Evolutionary conservation across 768 basidiomycete genomes (phyloP).

Genomic region (Boletus insuetus): DNA sequence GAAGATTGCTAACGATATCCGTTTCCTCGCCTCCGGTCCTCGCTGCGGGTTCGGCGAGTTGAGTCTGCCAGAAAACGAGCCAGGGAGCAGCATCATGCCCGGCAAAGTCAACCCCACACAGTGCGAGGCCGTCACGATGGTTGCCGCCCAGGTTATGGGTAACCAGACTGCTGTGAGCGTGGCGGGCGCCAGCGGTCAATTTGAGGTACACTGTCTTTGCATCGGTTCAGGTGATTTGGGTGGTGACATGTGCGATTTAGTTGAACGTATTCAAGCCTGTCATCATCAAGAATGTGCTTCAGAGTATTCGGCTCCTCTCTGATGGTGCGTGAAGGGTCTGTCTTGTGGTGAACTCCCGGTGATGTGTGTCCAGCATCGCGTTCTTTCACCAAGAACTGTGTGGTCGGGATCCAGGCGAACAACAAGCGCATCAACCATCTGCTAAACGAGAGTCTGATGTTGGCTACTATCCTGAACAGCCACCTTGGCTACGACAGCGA

Average conservation of each 20-base stretch:
- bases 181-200: slow-evolving; percentile 93
- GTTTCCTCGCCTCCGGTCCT: slow-evolving; percentile 96
- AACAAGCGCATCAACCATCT: slow-evolving; percentile 88
- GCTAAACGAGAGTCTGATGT: slow-evolving; percentile 94
- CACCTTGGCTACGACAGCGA: slow-evolving; percentile 95
- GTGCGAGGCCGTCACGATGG: slow-evolving; percentile 98
- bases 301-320: slow-evolving; percentile 89
- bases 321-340: slow-evolving; percentile 59
- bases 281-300: slow-evolving; percentile 95
- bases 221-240: slow-evolving; percentile 2
- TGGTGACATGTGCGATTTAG: slow-evolving; percentile 37
- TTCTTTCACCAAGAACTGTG: slow-evolving; percentile 96
- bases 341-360: slow-evolving; percentile 4
- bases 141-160: slow-evolving; percentile 97
- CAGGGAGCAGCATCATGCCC: slow-evolving; percentile 99
- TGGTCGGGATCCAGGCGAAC: slow-evolving; percentile 95
- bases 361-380: slow-evolving; percentile 56
- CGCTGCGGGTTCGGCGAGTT: slow-evolving; percentile 97
- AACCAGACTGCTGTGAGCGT: slow-evolving; percentile 93
- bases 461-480: slow-evolving; percentile 96
- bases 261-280: slow-evolving; percentile 99
- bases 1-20: slow-evolving; percentile 99
- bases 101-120: slow-evolving; percentile 99
- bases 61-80: slow-evolving; percentile 95
- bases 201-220: slow-evolving; percentile 66